These are phyloP conservation scores for Endocalyx cinctus DNA, from an alignment of 2,329 filamentous ascomycete species.

Conservation along the genomic window DNA sequence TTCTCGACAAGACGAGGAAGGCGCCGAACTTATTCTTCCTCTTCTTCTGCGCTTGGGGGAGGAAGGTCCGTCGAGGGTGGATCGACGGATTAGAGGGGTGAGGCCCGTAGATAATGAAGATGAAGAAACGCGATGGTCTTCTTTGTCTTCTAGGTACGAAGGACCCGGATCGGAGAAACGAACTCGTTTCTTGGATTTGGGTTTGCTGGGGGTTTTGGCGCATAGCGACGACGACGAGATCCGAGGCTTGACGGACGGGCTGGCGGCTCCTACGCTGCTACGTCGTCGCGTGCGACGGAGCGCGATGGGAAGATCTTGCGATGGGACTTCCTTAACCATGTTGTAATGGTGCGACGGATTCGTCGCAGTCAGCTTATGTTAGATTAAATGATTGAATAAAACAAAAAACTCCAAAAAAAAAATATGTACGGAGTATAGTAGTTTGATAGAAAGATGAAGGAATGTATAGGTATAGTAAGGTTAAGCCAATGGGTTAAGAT, in stretches of 20 bases:
- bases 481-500: neutral
- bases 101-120: conserved; percentile 42
- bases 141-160: conserved; percentile 19
- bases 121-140: conserved; percentile 7
- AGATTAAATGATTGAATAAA: neutral
- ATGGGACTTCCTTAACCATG: too few species aligned
- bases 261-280: conserved; percentile 24
- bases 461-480: too few species aligned
- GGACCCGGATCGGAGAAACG: conserved; percentile 57
- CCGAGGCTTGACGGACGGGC: conserved; percentile 9
- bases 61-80: conserved; percentile 34
- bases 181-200: conserved; percentile 42
- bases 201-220: conserved; percentile 25
- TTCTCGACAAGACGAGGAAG: conserved; percentile 7
- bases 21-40: conserved; percentile 4
- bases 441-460: too few species aligned
- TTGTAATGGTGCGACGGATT: too few species aligned
- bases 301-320: conserved; percentile 49
- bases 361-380: conserved; percentile 33
- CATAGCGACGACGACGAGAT: conserved; percentile 7
- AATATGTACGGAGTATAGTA: too few species aligned
- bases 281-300: conserved; percentile 51
- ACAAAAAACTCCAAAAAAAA: too few species aligned
- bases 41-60: conserved; percentile 27
- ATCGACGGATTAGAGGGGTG: conserved; percentile 53